These are phyloP conservation scores for Simmondsia chinensis DNA, from an alignment of 148 eudicot genomes.

Conservation along the genomic window DNA sequence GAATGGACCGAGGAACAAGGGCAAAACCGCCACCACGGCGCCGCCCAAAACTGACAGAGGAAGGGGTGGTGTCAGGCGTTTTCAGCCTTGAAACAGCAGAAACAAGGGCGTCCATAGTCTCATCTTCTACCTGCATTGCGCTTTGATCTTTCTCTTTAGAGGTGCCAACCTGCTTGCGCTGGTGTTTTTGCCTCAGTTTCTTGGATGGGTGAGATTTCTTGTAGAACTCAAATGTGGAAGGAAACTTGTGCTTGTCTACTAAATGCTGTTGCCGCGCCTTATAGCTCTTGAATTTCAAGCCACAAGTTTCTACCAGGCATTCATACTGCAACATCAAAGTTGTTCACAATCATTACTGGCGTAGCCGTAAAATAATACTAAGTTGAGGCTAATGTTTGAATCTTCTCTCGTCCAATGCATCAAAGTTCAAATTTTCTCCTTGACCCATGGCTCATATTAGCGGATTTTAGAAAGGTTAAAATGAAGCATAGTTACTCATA, in stretches of 20 bases:
- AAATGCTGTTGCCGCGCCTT: constrained; percentile 87
- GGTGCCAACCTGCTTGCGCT: constrained; percentile 26
- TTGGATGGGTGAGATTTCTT: constrained; percentile 74
- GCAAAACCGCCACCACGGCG: constrained; percentile 59
- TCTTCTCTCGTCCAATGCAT: too few relatives aligned
- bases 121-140: constrained; percentile 68
- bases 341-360: too few relatives aligned
- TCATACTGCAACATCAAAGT: constrained; percentile 45
- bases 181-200: constrained; percentile 72
- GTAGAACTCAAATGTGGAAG: constrained; percentile 69
- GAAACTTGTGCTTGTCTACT: constrained; percentile 87
- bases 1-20: constrained; percentile 80
- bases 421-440: too few relatives aligned
- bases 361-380: too few relatives aligned
- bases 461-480: too few relatives aligned
- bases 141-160: constrained; percentile 38
- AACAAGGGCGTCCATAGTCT: constrained; percentile 53
- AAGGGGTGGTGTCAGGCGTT: constrained; percentile 55
- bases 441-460: too few relatives aligned
- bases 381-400: too few relatives aligned
- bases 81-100: constrained; percentile 68
- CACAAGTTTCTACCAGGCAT: constrained; percentile 91
- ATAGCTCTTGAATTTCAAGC: constrained; percentile 70
- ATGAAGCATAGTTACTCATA: too few relatives aligned
- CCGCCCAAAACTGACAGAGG: constrained; percentile 84